Evolutionary conservation across 441 rosid species (phyloP), one percentile per base, ranked within the genome.

Genomic region (Biscutella laevigata): DNA sequence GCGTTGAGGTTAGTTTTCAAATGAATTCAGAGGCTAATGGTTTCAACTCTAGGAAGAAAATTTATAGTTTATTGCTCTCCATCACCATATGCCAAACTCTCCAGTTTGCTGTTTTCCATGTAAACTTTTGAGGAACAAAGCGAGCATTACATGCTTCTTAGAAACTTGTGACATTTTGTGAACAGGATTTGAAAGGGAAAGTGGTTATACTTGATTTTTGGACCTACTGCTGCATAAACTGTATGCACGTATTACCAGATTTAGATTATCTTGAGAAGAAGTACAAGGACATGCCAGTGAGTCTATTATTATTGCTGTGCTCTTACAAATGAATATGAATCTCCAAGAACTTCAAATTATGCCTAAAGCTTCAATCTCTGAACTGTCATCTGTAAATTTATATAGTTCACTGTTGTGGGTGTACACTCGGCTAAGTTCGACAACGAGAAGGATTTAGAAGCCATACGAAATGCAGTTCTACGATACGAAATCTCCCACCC

Each of bases 391-490:
- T 41, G 21, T 47, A 6, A 64, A 35, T 42, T 56, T 57, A 35
- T 39, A 47, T 78, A 91, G 98, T 82, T 91, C 63, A 71, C 87
- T 7, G 98, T 92, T 66, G 83, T 92, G 34, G 96, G 98, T 66
- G 98, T 92, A 20, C 98, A 92, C 76, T 92, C 98, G n/a, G 98
- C 96, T 12, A 88, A 88, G 76, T 92, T 92, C 5, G 96, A 88
- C 72, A 92, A 92, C 66, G 96, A 88, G 75, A 91, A 88, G 71
- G 98, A 92, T 75, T 69, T 80, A 66, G 96, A 83, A 64, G 95
- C 98, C 53, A 92, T 92, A 53, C 82, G 83, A 33, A 92, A 72
- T 73, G 98, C 96, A 40, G 94, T 88, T 42, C 59, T 88, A 50
- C 95, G 96, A 30, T 91, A 91, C 57, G 83, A 74, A 47, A 81